Evolutionary conservation across 108 stramenopile species (phyloP).

Genomic region (Cyclotella atomus): DNA sequence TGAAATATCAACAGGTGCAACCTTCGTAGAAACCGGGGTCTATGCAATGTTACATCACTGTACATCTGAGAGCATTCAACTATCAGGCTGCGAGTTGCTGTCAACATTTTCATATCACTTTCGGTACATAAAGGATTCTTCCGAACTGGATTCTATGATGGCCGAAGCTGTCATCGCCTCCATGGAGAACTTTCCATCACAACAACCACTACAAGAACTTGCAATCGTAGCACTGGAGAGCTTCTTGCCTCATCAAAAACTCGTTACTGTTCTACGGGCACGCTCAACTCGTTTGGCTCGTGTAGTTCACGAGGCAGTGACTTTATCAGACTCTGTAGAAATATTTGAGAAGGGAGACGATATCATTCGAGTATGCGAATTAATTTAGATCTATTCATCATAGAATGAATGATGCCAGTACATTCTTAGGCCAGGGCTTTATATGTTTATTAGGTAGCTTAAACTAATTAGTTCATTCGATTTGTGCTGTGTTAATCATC

Average conservation of each 20-base stretch:
- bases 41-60: slow-evolving; percentile 22
- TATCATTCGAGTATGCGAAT: background rate
- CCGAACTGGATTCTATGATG: slow-evolving; percentile 4
- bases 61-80: slow-evolving; percentile 18
- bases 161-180: slow-evolving; percentile 13
- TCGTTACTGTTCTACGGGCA: background rate
- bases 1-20: background rate
- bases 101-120: slow-evolving; percentile 1
- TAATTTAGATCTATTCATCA: too few relatives aligned
- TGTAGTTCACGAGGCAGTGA: background rate
- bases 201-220: slow-evolving; percentile 5
- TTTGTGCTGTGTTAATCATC: too few relatives aligned
- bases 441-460: too few relatives aligned
- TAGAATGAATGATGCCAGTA: too few relatives aligned
- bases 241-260: background rate
- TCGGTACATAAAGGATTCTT: background rate
- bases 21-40: slow-evolving; percentile 9
- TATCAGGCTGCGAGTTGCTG: background rate
- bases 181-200: slow-evolving; percentile 11
- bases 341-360: background rate
- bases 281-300: background rate
- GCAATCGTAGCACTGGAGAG: slow-evolving; percentile 13
- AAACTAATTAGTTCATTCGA: too few relatives aligned
- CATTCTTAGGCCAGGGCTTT: too few relatives aligned
- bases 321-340: background rate